Percentiles rank a stretch among this genome's conserved stretches.
Evolutionary conservation across 2,329 filamentous ascomycete species (phyloP).

Genomic region (Penicillium sp.): DNA sequence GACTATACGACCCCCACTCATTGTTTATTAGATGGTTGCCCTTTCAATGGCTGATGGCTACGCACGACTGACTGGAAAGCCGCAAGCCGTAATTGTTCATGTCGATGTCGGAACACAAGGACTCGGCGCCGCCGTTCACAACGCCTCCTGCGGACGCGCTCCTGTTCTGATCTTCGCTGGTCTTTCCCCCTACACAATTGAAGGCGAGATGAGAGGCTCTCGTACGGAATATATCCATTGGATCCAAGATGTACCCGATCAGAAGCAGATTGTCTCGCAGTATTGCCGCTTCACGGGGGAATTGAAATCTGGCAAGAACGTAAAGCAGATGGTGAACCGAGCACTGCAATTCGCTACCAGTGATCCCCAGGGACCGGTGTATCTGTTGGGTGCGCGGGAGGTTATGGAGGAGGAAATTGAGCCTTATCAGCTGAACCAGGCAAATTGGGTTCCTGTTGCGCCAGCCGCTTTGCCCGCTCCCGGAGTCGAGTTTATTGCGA

Average conservation of each 20-base stretch:
- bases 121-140: slow-evolving; percentile 74
- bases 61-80: slow-evolving; percentile 67
- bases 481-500: slow-evolving; percentile 45
- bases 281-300: slow-evolving; percentile 83
- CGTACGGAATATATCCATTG: slow-evolving; percentile 83
- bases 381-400: slow-evolving; percentile 74
- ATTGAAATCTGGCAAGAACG: slow-evolving; percentile 78
- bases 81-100: slow-evolving; percentile 75
- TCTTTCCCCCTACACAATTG: slow-evolving; percentile 71
- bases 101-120: slow-evolving; percentile 81
- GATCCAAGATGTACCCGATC: slow-evolving; percentile 80
- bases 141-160: slow-evolving; percentile 70
- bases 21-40: slow-evolving; percentile 66
- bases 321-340: slow-evolving; percentile 86
- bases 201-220: slow-evolving; percentile 74
- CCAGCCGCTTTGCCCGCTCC: slow-evolving; percentile 60
- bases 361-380: slow-evolving; percentile 75
- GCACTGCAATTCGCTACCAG: slow-evolving; percentile 78
- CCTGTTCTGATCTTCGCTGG: slow-evolving; percentile 78
- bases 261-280: slow-evolving; percentile 75
- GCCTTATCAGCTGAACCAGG: slow-evolving; percentile 67
- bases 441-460: slow-evolving; percentile 68
- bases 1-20: background rate
- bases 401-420: slow-evolving; percentile 82
- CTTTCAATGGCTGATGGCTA: slow-evolving; percentile 83